Percentiles rank a stretch among this genome's conserved stretches.
phyloP scores from a whole-genome alignment of 257 asterid species.

The Leptodermis oblonga region DNA sequence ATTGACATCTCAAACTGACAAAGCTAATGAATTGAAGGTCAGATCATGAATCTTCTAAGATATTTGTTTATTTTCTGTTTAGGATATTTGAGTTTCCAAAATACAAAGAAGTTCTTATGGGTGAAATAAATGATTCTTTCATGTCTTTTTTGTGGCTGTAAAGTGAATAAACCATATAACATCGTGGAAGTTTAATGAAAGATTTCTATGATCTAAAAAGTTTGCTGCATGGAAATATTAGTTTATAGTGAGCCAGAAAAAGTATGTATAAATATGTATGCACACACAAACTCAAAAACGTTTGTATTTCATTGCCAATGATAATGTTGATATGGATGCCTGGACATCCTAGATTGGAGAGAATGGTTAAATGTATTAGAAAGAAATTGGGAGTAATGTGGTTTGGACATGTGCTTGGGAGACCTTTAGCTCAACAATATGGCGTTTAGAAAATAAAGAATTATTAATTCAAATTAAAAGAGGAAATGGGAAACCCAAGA shows the following conservation, averaged over 20 bases:
- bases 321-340: too few species aligned
- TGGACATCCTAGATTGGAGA: neutral
- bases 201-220: neutral
- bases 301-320: too few species aligned
- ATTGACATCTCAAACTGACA: slow-evolving; percentile 16
- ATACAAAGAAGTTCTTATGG: neutral
- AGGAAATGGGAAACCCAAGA: neutral
- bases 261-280: too few species aligned
- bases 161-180: neutral
- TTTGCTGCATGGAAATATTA: neutral
- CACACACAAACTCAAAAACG: too few species aligned
- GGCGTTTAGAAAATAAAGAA: neutral
- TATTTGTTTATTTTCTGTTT: neutral
- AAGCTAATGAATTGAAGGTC: slow-evolving; percentile 40
- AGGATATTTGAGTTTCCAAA: neutral
- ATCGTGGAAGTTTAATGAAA: neutral
- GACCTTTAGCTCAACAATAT: neutral
- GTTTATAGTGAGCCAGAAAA: too few species aligned
- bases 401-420: neutral
- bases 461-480: too few species aligned
- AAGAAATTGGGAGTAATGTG: neutral
- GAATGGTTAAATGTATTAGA: neutral
- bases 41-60: neutral
- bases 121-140: neutral
- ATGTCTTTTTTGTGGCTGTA: neutral